Conservation (phyloP, 2,329 filamentous ascomycete genomes). For the Lithohypha guttulata region DNA sequence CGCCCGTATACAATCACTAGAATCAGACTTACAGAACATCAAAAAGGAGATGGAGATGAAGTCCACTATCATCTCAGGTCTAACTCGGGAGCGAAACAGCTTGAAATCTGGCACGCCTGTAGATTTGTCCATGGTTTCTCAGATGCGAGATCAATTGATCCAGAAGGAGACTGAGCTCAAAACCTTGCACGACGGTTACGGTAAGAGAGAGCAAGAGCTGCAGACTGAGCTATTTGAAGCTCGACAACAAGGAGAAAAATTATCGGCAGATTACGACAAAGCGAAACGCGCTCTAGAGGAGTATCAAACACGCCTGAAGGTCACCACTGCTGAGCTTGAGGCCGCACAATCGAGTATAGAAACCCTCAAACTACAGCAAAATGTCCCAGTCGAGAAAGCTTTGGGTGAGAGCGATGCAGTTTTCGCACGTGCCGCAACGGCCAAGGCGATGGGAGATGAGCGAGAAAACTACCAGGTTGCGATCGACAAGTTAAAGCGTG, state of each 20-base stretch:
- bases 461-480: slow-evolving; percentile 49
- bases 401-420: slow-evolving; percentile 22
- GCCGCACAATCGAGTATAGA: slow-evolving; percentile 47
- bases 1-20: slow-evolving; percentile 80
- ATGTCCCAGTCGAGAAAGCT: slow-evolving; percentile 22
- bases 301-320: slow-evolving; percentile 61
- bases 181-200: slow-evolving; percentile 60
- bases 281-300: slow-evolving; percentile 59
- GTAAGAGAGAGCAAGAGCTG: slow-evolving; percentile 64
- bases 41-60: slow-evolving; percentile 97
- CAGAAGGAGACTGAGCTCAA: slow-evolving; percentile 74
- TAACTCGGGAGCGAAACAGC: slow-evolving; percentile 86
- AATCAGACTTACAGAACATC: slow-evolving; percentile 68
- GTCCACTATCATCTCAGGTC: slow-evolving; percentile 86
- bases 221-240: slow-evolving; percentile 57
- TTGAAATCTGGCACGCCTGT: slow-evolving; percentile 69
- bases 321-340: slow-evolving; percentile 65
- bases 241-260: slow-evolving; percentile 59
- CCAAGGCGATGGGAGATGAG: slow-evolving; percentile 40
- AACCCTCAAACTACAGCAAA: slow-evolving; percentile 33
- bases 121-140: slow-evolving; percentile 82
- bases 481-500: slow-evolving; percentile 52
- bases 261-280: slow-evolving; percentile 65
- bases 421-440: slow-evolving; percentile 25
- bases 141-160: slow-evolving; percentile 76